These are phyloP conservation scores for Trichoderma sp. DNA, from an alignment of 2,329 filamentous ascomycete genomes.

Conservation along the genomic window DNA sequence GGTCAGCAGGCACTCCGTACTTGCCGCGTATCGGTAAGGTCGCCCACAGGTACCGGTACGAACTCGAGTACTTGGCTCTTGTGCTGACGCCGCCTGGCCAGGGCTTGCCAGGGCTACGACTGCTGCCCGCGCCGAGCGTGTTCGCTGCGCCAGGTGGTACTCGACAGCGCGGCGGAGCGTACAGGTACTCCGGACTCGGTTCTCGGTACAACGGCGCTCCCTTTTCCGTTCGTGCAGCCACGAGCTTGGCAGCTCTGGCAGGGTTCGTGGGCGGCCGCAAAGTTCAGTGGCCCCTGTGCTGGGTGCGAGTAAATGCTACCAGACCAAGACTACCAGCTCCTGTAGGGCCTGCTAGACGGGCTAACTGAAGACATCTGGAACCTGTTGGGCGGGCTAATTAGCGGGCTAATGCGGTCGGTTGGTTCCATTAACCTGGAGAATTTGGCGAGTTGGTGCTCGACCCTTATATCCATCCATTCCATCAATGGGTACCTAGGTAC, in stretches of 20 bases:
- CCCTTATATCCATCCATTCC: not conserved
- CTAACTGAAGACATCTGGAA: not conserved
- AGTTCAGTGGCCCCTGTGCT: conserved; percentile 6
- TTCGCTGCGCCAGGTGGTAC: not conserved
- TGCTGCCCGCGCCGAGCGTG: not conserved
- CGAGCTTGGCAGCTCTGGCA: conserved; percentile 8
- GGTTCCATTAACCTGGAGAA: not conserved
- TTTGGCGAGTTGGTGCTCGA: not conserved
- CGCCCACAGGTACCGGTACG: conserved; percentile 2
- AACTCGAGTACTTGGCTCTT: not conserved
- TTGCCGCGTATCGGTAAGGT: conserved; percentile 9
- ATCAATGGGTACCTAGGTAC: not conserved
- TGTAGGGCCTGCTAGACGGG: not conserved
- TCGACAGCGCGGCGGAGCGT: not conserved
- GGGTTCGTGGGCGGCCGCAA: conserved; percentile 13
- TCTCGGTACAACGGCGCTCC: not conserved
- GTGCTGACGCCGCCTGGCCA: not conserved
- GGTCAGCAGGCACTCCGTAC: conserved; percentile 16
- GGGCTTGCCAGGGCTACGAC: not conserved
- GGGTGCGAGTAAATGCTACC: not conserved
- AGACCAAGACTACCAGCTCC: not conserved
- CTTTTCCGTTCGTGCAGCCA: conserved; percentile 4
- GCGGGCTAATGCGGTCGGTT: not conserved
- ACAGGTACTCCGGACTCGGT: not conserved
- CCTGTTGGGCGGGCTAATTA: not conserved